These are phyloP conservation scores for Helenozyma baotianmanensis DNA, from an alignment of 805 yeast species.

Conservation along the genomic window DNA sequence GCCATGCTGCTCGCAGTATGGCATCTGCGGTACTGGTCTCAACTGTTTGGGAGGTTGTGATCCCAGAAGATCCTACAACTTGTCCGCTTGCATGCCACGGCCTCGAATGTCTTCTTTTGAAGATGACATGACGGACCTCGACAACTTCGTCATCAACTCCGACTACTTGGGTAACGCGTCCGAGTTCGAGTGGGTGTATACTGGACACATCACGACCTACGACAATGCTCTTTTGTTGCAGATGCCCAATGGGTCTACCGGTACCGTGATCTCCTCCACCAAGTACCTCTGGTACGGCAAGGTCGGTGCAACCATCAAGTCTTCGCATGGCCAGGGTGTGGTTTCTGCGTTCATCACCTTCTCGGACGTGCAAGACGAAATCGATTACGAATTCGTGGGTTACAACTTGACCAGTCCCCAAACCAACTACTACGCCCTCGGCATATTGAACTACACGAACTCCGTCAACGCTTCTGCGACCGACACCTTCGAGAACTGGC, in stretches of 20 bases:
- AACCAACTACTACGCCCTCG: constrained; percentile 77
- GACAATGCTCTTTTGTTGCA: constrained; percentile 57
- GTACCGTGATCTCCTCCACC: constrained; percentile 76
- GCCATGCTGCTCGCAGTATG: constrained; percentile 86
- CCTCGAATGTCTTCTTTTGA: constrained; percentile 58
- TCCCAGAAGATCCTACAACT: constrained; percentile 58
- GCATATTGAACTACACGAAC: constrained; percentile 62
- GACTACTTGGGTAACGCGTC: constrained; percentile 66
- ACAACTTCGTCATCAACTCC: constrained; percentile 18
- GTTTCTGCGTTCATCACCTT: constrained; percentile 73
- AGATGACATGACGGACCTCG: constrained; percentile 36
- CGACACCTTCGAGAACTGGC: constrained; percentile 63
- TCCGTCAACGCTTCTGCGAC: constrained; percentile 36
- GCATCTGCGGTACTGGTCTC: constrained; percentile 70
- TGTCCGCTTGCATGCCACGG: constrained; percentile 75
- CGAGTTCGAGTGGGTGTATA: constrained; percentile 62
- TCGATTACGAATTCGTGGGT: constrained; percentile 85
- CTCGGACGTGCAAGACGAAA: constrained; percentile 83
- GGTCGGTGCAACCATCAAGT: constrained; percentile 58
- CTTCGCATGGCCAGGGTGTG: constrained; percentile 75
- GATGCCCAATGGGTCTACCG: constrained; percentile 70
- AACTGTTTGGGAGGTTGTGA: constrained; percentile 86
- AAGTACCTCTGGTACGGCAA: constrained; percentile 85
- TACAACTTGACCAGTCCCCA: constrained; percentile 61
- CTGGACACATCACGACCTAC: constrained; percentile 49